These are phyloP conservation scores for Antitrichia curtipendula DNA, from an alignment of 225 moss, liverwort and hornwort species.

Conservation along the genomic window DNA sequence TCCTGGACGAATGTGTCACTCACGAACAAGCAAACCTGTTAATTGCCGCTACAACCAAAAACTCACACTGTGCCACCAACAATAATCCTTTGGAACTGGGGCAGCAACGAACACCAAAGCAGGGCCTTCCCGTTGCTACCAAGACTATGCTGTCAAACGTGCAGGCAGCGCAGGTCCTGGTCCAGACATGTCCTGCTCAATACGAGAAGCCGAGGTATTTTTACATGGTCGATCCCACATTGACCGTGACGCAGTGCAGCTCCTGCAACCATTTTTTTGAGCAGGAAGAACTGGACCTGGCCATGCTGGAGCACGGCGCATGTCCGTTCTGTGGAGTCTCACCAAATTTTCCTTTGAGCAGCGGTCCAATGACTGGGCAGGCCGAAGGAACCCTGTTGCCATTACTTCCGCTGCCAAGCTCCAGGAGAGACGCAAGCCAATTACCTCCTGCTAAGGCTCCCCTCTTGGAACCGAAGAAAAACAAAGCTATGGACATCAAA, in stretches of 20 bases:
- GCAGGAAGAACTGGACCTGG: slow-evolving; percentile 76
- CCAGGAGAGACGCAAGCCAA: neutral
- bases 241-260: slow-evolving; percentile 38
- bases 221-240: slow-evolving; percentile 38
- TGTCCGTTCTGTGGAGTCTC: slow-evolving; percentile 65
- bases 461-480: neutral
- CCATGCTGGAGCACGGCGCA: slow-evolving; percentile 35
- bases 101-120: slow-evolving; percentile 11
- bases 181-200: slow-evolving; percentile 33
- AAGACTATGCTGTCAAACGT: slow-evolving; percentile 40
- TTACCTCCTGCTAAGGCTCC: neutral
- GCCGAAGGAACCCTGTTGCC: neutral
- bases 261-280: slow-evolving; percentile 82
- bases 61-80: neutral
- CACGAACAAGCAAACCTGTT: slow-evolving; percentile 53
- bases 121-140: slow-evolving; percentile 36
- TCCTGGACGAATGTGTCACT: slow-evolving; percentile 34
- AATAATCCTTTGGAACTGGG: slow-evolving; percentile 40
- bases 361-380: neutral
- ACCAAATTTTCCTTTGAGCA: neutral
- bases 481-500: neutral
- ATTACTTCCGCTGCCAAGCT: neutral
- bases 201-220: slow-evolving; percentile 56
- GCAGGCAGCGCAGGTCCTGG: slow-evolving; percentile 33
- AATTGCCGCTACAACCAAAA: neutral